phyloP scores from a whole-genome alignment of 1,284 basidiomycete species.

The Ustilago cynodontis region DNA sequence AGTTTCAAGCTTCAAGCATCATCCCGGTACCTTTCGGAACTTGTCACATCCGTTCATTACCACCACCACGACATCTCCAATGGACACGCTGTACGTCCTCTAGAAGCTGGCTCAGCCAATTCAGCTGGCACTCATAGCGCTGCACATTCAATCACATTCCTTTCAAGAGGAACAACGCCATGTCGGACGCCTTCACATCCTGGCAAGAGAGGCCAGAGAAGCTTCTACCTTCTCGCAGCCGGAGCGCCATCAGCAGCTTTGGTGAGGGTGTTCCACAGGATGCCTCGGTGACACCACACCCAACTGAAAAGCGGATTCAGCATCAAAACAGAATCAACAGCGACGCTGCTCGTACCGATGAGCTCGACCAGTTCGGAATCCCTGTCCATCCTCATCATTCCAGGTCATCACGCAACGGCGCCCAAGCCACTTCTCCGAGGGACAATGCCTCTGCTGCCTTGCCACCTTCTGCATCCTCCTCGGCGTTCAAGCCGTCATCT shows the following conservation, averaged over 20 bases:
- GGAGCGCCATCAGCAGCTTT: not conserved
- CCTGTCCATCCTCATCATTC: constrained; percentile 33
- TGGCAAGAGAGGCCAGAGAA: constrained; percentile 49
- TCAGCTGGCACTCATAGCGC: not conserved
- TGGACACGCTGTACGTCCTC: not conserved
- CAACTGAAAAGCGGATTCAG: constrained; percentile 30
- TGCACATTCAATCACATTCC: not conserved
- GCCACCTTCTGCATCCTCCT: constrained; percentile 11
- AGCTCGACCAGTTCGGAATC: constrained; percentile 42
- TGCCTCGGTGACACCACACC: constrained; percentile 2
- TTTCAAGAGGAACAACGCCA: constrained; percentile 5
- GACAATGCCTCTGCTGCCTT: constrained; percentile 8
- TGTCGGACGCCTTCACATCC: constrained; percentile 37
- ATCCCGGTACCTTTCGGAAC: not conserved
- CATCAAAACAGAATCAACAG: constrained; percentile 22
- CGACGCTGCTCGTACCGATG: constrained; percentile 17
- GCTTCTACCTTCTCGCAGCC: constrained; percentile 17
- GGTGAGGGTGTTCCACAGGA: not conserved
- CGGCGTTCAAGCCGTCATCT: constrained; percentile 19
- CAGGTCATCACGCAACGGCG: constrained; percentile 8
- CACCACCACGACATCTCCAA: not conserved
- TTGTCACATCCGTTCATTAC: too few species aligned
- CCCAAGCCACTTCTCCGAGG: constrained; percentile 7
- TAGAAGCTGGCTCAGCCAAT: not conserved
- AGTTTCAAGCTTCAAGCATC: not conserved